phyloP scores from a whole-genome alignment of 345 rosid species.

The Schrenkiella parvula region DNA sequence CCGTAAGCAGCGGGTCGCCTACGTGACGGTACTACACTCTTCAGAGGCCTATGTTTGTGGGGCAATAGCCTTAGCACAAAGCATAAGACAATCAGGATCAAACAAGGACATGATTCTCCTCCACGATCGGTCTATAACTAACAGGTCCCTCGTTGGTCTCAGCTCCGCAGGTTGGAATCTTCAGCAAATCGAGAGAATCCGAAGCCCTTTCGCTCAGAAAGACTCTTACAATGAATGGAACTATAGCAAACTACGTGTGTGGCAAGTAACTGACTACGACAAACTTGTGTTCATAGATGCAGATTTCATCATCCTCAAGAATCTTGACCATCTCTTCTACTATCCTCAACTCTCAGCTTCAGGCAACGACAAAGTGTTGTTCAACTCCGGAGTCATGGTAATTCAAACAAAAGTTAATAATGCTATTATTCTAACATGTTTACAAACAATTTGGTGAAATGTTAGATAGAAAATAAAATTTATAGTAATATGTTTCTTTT shows the following conservation, averaged over 20 bases:
- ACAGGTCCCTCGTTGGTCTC: conserved; percentile 45
- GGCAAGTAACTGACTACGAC: conserved; percentile 58
- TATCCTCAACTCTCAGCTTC: conserved; percentile 71
- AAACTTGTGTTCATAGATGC: conserved; percentile 75
- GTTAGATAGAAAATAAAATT: not conserved
- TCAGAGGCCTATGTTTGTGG: conserved; percentile 88
- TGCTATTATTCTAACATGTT: not conserved
- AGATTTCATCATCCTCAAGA: conserved; percentile 50
- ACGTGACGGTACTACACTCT: conserved; percentile 78
- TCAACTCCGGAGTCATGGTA: conserved; percentile 87
- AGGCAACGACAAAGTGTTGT: conserved; percentile 37
- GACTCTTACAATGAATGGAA: conserved; percentile 85
- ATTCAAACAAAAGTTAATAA: not conserved
- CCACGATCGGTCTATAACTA: conserved; percentile 48
- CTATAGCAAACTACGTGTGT: conserved; percentile 78
- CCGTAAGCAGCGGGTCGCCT: conserved; percentile 42
- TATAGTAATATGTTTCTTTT: no score
- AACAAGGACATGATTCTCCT: conserved; percentile 59
- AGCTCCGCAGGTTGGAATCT: conserved; percentile 65
- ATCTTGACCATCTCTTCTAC: conserved; percentile 51
- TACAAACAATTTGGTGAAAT: not conserved
- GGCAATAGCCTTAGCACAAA: conserved; percentile 82
- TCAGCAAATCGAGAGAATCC: conserved; percentile 43
- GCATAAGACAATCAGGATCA: conserved; percentile 56
- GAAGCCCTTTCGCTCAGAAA: conserved; percentile 50